These are phyloP conservation scores for Aspergillus proliferans DNA, from an alignment of 2,329 filamentous ascomycete species.

Conservation along the genomic window DNA sequence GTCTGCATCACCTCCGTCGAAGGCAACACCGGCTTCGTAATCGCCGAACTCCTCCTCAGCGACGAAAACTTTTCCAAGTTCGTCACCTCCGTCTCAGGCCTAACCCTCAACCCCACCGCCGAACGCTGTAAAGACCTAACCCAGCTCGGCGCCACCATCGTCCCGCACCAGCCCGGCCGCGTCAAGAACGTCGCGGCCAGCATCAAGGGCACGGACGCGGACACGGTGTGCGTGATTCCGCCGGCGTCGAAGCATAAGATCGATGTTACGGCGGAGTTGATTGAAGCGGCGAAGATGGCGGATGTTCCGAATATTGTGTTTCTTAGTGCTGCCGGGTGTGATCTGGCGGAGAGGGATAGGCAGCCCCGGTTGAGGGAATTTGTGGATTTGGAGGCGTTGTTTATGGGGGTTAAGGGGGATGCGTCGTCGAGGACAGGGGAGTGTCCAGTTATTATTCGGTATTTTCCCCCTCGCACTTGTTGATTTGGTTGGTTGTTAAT, in stretches of 20 bases:
- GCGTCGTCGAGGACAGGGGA: slow-evolving; percentile 31
- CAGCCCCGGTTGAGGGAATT: slow-evolving; percentile 49
- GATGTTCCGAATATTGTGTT: slow-evolving; percentile 43
- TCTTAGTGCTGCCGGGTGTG: slow-evolving; percentile 45
- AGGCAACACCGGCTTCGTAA: slow-evolving; percentile 47
- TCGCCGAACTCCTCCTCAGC: slow-evolving; percentile 45
- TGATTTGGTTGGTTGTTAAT: slow-evolving; percentile 10
- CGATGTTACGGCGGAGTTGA: slow-evolving; percentile 42
- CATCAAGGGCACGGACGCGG: slow-evolving; percentile 39
- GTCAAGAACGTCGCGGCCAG: slow-evolving; percentile 33
- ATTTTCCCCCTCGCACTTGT: not conserved
- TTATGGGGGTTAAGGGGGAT: slow-evolving; percentile 43
- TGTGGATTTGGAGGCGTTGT: slow-evolving; percentile 43
- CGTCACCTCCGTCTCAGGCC: slow-evolving; percentile 35
- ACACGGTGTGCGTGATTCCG: slow-evolving; percentile 47
- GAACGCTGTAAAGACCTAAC: slow-evolving; percentile 37
- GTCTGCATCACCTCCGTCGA: slow-evolving; percentile 46
- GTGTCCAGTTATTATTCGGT: slow-evolving; percentile 44
- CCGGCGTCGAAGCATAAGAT: slow-evolving; percentile 43
- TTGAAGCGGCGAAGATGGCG: slow-evolving; percentile 42
- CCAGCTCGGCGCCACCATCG: slow-evolving; percentile 38
- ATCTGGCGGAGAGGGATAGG: slow-evolving; percentile 44
- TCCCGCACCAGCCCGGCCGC: slow-evolving; percentile 39
- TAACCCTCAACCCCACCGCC: slow-evolving; percentile 26
- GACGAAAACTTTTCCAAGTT: slow-evolving; percentile 37